Percentiles rank a stretch among this genome's conserved stretches.
These are phyloP conservation scores for Fusarium buxicola DNA, from an alignment of 2,329 filamentous ascomycete genomes.

Conservation along the genomic window DNA sequence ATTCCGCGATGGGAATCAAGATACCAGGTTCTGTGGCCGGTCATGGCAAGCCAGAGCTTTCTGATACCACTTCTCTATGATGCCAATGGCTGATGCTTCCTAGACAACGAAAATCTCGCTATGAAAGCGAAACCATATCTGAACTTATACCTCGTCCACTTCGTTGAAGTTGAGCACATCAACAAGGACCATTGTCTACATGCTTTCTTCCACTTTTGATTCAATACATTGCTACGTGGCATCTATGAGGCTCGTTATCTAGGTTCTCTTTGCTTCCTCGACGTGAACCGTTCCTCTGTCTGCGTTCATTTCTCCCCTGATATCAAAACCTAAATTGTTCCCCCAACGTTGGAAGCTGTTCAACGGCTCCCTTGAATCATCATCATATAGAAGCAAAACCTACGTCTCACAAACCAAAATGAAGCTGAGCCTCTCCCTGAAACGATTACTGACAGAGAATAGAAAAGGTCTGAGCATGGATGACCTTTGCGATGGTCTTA, in stretches of 20 bases:
- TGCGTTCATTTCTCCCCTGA: neutral
- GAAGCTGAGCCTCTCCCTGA: constrained; percentile 11
- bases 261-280: neutral
- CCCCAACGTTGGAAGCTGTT: neutral
- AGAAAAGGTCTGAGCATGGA: neutral
- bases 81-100: constrained; percentile 4
- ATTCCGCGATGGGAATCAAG: constrained; percentile 2
- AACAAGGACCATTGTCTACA: neutral
- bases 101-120: neutral
- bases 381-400: constrained; percentile 24
- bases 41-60: constrained; percentile 4
- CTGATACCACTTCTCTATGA: constrained; percentile 20
- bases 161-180: neutral
- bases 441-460: constrained; percentile 24
- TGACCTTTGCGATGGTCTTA: neutral
- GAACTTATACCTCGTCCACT: neutral
- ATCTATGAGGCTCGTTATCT: constrained; percentile 23
- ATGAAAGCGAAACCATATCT: neutral
- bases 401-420: constrained; percentile 26
- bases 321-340: neutral
- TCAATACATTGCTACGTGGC: constrained; percentile 27
- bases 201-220: constrained; percentile 18
- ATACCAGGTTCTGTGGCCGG: constrained; percentile 19
- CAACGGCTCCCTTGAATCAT: neutral
- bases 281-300: neutral